Conservation (phyloP, 768 basidiomycete species). For the Tephrocybe sp. region DNA sequence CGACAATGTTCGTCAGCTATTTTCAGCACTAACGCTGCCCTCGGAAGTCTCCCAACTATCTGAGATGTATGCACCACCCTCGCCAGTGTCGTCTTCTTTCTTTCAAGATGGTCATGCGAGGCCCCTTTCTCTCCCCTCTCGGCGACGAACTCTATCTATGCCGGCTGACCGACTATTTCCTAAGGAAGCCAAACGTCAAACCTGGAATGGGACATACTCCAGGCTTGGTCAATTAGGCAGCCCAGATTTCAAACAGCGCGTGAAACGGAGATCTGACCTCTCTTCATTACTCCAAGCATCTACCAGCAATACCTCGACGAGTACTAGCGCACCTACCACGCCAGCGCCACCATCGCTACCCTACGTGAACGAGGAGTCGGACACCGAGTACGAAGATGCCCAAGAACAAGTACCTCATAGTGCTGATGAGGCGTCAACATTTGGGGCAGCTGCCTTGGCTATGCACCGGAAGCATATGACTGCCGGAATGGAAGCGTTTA, state of each 20-base stretch:
- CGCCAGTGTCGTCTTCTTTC: slow-evolving; percentile 35
- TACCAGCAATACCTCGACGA: slow-evolving; percentile 15
- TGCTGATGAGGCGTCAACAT: slow-evolving; percentile 29
- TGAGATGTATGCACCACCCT: slow-evolving; percentile 89
- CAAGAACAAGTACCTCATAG: slow-evolving; percentile 16
- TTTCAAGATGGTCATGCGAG: slow-evolving; percentile 8
- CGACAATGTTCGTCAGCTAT: slow-evolving; percentile 77
- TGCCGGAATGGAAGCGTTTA: slow-evolving; percentile 52
- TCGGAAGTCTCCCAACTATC: slow-evolving; percentile 72
- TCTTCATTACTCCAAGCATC: slow-evolving; percentile 40
- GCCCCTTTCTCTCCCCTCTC: slow-evolving; percentile 45
- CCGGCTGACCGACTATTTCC: slow-evolving; percentile 22
- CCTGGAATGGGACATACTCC: slow-evolving; percentile 73
- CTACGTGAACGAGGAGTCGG: slow-evolving; percentile 31
- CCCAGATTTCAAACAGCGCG: slow-evolving; percentile 44
- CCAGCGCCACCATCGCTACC: slow-evolving; percentile 15
- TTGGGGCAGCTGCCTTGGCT: slow-evolving; percentile 63
- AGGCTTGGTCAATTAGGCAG: slow-evolving; percentile 49
- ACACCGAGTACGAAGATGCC: slow-evolving; percentile 23
- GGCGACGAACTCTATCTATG: slow-evolving; percentile 27
- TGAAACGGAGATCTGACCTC: slow-evolving; percentile 58
- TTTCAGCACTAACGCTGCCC: slow-evolving; percentile 74
- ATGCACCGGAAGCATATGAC: slow-evolving; percentile 54
- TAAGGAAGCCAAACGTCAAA: slow-evolving; percentile 55
- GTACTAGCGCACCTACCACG: slow-evolving; percentile 41